Base-by-base conservation (phyloP, 1,284 basidiomycete species). In the Fomitopsis palustris region DNA sequence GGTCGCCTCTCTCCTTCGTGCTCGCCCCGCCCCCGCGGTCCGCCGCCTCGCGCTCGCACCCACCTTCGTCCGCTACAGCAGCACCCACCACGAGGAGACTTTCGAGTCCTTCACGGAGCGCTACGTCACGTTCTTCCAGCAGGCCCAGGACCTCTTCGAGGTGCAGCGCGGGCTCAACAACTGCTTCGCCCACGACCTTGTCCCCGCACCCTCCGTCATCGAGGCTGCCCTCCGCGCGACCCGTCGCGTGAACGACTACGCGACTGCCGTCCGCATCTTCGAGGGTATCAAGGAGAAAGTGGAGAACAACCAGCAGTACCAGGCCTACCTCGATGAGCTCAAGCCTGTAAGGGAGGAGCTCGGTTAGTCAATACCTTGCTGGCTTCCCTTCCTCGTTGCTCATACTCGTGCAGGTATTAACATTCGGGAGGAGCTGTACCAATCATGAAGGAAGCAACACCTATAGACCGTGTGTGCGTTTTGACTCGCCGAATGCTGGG, bases 131-230 rank as follows among this genome's bases (percentile, higher is more conserved):
- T 99, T 98, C 81, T 98, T 98, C 82, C 81, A 91, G 72, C 84
- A 86, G 56, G 95, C 95, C 55, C 87, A 95, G 73, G 96, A 98
- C 81, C 85, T 97, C 63, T 98, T 98, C 74, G 96, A 98, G 81
- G 90, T 96, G 65, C 95, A 98, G 78, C 92, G 96, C 62, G 96
- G 96, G 52, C 83, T 99, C 68, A 99, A 99, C 85, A 99, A 99
- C 85, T 97, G 95, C 79, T 99, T 99, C 74, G 93, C 96, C 1
- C 96, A 99, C 77, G 96, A 99, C 76, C 85, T 99, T 64, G 97
- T 99, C 27, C 96, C 96, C 9, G 88, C 94, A 9, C 87, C 93
- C 51, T 79, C 84, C 59, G 95, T 98, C 68, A 81, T 98, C 63
- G 94, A 96, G 79, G 90, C 92, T 62, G 96, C 96, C 42, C 81